Conservation (phyloP, 2,329 filamentous ascomycete species). For the Remersonia thermophila region DNA sequence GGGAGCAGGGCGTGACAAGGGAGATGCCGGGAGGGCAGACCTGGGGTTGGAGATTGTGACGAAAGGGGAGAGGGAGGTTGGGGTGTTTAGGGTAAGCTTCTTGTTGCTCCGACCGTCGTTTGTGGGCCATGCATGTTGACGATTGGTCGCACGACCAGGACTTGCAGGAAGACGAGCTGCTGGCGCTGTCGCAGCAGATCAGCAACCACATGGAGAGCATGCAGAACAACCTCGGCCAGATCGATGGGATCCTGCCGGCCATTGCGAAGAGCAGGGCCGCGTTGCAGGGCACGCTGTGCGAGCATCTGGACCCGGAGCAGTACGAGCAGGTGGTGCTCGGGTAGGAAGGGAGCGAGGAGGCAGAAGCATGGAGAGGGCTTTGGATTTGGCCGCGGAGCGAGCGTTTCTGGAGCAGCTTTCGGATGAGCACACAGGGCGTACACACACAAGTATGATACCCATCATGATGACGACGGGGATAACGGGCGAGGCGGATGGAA, state of each 20-base stretch:
- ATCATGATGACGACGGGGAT: no score
- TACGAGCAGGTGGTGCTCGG: constrained; percentile 35
- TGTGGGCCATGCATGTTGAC: background rate
- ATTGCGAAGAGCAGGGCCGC: constrained; percentile 36
- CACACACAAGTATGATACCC: no score
- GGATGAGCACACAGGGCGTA: background rate
- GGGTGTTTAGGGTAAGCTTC: constrained; percentile 23
- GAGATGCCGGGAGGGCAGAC: background rate
- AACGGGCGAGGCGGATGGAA: no score
- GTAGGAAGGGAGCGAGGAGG: constrained; percentile 2
- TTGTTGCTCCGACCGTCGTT: background rate
- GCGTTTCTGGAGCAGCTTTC: no score
- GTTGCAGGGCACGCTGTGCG: constrained; percentile 35
- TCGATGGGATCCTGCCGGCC: constrained; percentile 38
- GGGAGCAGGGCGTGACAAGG: background rate
- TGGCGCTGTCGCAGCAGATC: constrained; percentile 35
- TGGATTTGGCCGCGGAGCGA: no score
- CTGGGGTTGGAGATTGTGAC: constrained; percentile 7
- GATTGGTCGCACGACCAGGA: constrained; percentile 21
- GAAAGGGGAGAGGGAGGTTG: constrained; percentile 3
- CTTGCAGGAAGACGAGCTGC: constrained; percentile 30
- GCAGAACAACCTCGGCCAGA: constrained; percentile 39
- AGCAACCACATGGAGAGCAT: constrained; percentile 45
- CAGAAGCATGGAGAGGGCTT: no score
- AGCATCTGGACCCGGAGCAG: constrained; percentile 31